These are phyloP conservation scores for Cerioporus squamosus DNA, from an alignment of 1,284 basidiomycete genomes.

Conservation along the genomic window DNA sequence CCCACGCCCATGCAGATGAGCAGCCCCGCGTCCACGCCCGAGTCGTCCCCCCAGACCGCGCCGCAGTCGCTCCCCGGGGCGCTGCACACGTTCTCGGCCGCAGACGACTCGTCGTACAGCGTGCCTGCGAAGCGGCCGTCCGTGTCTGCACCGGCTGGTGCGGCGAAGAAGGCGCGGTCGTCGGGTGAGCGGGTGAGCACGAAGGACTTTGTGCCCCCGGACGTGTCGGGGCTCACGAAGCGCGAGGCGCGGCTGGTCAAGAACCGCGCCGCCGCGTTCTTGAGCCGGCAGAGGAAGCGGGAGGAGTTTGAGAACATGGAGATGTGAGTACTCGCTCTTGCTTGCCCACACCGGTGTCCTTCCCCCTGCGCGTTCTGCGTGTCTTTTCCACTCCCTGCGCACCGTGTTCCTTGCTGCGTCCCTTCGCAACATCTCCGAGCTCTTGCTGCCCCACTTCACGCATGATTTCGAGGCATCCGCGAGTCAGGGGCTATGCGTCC, in stretches of 20 bases:
- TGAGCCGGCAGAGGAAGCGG: conserved; percentile 87
- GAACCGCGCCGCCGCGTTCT: conserved; percentile 90
- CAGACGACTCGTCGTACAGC: conserved; percentile 21
- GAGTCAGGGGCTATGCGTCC: neutral
- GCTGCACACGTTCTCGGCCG: conserved; percentile 38
- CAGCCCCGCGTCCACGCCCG: conserved; percentile 33
- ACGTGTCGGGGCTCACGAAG: conserved; percentile 86
- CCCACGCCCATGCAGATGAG: conserved; percentile 6
- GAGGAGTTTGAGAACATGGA: conserved; percentile 93
- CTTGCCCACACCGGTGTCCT: neutral
- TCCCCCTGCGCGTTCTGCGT: neutral
- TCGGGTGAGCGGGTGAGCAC: conserved; percentile 69
- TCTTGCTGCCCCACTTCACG: too few relatives aligned
- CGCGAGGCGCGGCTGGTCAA: conserved; percentile 90
- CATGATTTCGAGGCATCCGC: too few relatives aligned
- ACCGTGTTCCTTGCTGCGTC: neutral
- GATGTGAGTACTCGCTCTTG: conserved; percentile 58
- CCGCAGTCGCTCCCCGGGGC: conserved; percentile 39
- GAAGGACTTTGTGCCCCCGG: conserved; percentile 87
- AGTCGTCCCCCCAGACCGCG: conserved; percentile 27
- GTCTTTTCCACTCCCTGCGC: neutral
- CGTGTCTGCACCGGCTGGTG: conserved; percentile 40
- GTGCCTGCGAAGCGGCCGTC: conserved; percentile 47
- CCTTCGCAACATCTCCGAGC: neutral
- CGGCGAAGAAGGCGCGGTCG: conserved; percentile 59